Percentiles rank a stretch among this genome's conserved stretches.
Conservation (phyloP, 306 rosid species). For the Glycyrrhiza uralensis region DNA sequence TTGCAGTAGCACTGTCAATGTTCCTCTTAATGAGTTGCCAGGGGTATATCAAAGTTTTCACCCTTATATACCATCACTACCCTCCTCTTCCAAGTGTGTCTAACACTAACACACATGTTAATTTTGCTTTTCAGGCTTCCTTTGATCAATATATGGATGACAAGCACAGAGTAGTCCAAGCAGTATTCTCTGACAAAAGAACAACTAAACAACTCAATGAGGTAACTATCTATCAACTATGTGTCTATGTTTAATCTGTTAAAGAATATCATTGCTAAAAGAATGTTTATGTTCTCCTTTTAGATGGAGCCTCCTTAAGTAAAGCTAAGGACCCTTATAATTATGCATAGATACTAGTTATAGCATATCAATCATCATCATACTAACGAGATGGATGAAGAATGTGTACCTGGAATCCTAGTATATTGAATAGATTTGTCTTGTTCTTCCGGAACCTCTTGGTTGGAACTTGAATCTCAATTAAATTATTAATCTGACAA, state of each 20-base stretch:
- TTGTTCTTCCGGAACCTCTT: too few species aligned
- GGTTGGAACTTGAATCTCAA: too few species aligned
- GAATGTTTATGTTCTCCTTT: neutral
- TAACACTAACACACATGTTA: neutral
- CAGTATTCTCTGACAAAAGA: conserved; percentile 29
- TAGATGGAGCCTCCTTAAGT: neutral
- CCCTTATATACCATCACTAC: neutral
- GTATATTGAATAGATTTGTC: too few species aligned
- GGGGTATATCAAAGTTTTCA: conserved; percentile 28
- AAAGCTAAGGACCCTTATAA: too few species aligned
- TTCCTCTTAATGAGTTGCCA: conserved; percentile 39
- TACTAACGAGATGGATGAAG: too few species aligned
- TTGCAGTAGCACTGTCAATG: conserved; percentile 15
- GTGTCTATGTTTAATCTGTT: too few species aligned
- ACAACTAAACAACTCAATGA: conserved; percentile 24
- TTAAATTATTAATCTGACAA: too few species aligned
- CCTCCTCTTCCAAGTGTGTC: neutral
- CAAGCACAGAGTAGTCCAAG: conserved; percentile 27
- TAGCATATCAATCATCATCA: too few species aligned
- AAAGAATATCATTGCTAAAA: too few species aligned
- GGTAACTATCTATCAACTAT: too few species aligned
- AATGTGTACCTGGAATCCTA: too few species aligned
- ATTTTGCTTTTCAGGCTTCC: conserved; percentile 39
- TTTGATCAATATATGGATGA: conserved; percentile 53
- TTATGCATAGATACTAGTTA: too few species aligned